Percentiles rank a stretch among this genome's conserved stretches.
These are phyloP conservation scores for Cyathus striatus DNA, from an alignment of 768 basidiomycete genomes.

Conservation along the genomic window DNA sequence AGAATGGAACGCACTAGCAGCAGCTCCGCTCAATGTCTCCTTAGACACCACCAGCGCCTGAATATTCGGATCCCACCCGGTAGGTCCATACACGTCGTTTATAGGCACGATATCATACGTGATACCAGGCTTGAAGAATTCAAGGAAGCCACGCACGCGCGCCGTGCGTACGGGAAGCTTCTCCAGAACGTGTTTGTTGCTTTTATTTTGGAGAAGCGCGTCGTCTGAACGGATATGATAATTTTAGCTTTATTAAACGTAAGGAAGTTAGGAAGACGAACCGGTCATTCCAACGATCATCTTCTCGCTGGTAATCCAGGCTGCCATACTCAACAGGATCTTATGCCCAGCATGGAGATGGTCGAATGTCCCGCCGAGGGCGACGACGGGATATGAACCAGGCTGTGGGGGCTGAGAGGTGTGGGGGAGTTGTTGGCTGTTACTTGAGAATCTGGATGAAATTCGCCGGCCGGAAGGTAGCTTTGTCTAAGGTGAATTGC, in stretches of 20 bases:
- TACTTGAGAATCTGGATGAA: constrained; percentile 9
- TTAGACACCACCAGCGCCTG: constrained; percentile 89
- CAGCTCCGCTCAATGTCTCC: constrained; percentile 79
- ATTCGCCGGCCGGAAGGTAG: constrained; percentile 26
- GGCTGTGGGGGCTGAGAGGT: constrained; percentile 12
- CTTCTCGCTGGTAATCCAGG: constrained; percentile 74
- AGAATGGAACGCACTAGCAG: constrained; percentile 50
- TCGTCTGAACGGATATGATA: constrained; percentile 46
- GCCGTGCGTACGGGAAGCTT: constrained; percentile 48
- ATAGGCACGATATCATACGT: constrained; percentile 69
- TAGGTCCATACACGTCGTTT: constrained; percentile 87
- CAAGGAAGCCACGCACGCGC: constrained; percentile 63
- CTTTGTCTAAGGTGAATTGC: constrained; percentile 32
- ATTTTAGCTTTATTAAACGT: constrained; percentile 2
- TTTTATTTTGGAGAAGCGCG: constrained; percentile 63
- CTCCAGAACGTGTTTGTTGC: constrained; percentile 64
- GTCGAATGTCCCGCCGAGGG: constrained; percentile 94
- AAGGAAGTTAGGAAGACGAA: constrained; percentile 22
- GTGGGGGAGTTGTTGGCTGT: constrained; percentile 5
- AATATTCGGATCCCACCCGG: constrained; percentile 81
- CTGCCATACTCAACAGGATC: constrained; percentile 89
- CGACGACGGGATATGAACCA: constrained; percentile 59
- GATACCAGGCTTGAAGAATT: constrained; percentile 62
- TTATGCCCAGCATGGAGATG: constrained; percentile 97
- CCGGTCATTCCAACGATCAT: constrained; percentile 90